Evolutionary conservation across 192 early-diverging fungal species (phyloP).

Genomic region (Coemansia sp.): DNA sequence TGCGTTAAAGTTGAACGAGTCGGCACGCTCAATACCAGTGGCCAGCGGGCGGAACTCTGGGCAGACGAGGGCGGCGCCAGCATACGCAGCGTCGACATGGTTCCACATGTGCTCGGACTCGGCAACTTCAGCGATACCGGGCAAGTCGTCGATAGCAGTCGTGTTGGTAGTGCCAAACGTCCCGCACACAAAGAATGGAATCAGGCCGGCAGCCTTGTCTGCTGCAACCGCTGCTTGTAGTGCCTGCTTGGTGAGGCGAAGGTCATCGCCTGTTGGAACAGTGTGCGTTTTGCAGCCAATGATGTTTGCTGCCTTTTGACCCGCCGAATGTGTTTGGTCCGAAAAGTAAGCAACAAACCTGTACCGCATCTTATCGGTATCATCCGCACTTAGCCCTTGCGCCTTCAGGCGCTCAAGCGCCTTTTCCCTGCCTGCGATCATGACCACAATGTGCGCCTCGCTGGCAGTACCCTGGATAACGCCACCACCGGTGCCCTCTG

Average conservation of each 20-base stretch:
- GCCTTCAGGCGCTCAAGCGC: constrained; percentile 36
- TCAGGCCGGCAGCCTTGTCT: constrained; percentile 57
- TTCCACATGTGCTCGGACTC: constrained; percentile 57
- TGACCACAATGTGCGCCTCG: constrained; percentile 60
- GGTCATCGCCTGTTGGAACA: constrained; percentile 47
- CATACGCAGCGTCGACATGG: constrained; percentile 70
- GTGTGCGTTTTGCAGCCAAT: constrained; percentile 43
- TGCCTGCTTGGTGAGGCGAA: constrained; percentile 46
- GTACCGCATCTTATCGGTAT: constrained; percentile 16
- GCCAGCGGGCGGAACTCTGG: constrained; percentile 60
- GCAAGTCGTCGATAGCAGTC: constrained; percentile 59
- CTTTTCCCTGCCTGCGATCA: constrained; percentile 61
- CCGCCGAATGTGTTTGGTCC: constrained; percentile 63
- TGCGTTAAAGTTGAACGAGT: constrained; percentile 65
- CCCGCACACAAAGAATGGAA: constrained; percentile 65
- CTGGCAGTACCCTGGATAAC: constrained; percentile 67
- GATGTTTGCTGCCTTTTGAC: constrained; percentile 58
- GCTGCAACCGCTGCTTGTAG: constrained; percentile 50
- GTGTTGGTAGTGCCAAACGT: constrained; percentile 68
- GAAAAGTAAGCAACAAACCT: constrained; percentile 64
- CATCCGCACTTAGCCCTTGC: constrained; percentile 33
- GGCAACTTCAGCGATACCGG: constrained; percentile 57
- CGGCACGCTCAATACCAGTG: constrained; percentile 55
- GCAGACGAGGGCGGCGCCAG: constrained; percentile 60
- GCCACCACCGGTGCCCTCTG: constrained; percentile 62